These are phyloP conservation scores for Parastagonospora avenae DNA, from an alignment of 2,329 filamentous ascomycete species.

Conservation along the genomic window DNA sequence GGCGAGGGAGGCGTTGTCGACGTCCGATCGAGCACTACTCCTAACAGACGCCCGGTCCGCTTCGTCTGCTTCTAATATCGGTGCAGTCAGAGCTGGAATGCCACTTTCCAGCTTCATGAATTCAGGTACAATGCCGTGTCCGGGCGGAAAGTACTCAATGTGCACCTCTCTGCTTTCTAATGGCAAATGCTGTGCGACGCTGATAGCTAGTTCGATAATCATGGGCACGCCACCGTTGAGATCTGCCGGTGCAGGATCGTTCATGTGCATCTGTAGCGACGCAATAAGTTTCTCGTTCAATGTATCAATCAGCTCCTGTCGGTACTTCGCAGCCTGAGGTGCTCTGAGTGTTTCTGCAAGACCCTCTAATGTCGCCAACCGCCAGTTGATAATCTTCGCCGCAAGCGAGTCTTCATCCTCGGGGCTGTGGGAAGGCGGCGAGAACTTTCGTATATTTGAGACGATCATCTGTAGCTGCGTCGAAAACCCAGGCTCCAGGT, in stretches of 20 bases:
- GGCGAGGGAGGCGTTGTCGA: conserved; percentile 33
- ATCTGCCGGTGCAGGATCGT: conserved; percentile 76
- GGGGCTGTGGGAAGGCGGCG: conserved; percentile 73
- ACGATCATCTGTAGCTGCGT: conserved; percentile 83
- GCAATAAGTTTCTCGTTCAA: conserved; percentile 73
- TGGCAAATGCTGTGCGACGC: conserved; percentile 83
- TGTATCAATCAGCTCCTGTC: conserved; percentile 58
- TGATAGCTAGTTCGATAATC: conserved; percentile 90
- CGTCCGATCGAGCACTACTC: conserved; percentile 40
- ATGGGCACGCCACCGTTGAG: conserved; percentile 88
- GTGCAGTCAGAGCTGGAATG: conserved; percentile 53
- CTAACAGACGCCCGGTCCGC: conserved; percentile 47
- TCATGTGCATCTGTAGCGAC: conserved; percentile 73
- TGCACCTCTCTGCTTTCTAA: conserved; percentile 89
- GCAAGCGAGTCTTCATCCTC: conserved; percentile 90
- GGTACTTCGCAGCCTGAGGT: conserved; percentile 68
- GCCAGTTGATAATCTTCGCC: conserved; percentile 88
- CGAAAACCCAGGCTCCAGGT: conserved; percentile 77
- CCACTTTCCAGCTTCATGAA: conserved; percentile 83
- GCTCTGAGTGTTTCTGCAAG: conserved; percentile 72
- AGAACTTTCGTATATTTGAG: conserved; percentile 80
- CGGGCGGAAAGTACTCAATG: conserved; percentile 83
- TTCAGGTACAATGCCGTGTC: conserved; percentile 69
- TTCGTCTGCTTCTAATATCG: conserved; percentile 49
- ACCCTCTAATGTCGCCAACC: conserved; percentile 92